Conservation (phyloP, 1,284 basidiomycete species). For the Microbotryum intermedium region DNA sequence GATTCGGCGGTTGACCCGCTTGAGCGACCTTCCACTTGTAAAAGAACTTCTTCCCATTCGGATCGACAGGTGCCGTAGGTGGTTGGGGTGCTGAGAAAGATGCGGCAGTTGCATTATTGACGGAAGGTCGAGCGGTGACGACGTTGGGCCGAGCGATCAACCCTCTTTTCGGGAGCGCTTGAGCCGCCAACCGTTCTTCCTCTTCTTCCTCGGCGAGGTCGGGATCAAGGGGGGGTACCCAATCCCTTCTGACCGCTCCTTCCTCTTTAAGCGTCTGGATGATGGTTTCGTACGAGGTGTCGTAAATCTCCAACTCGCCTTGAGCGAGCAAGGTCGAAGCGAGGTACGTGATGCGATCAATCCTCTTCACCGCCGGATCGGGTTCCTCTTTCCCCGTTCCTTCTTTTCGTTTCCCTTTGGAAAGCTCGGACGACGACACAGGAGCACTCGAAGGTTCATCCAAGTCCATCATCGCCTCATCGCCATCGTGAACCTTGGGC, state of each 20-base stretch:
- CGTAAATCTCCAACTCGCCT: constrained; percentile 73
- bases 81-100: not conserved
- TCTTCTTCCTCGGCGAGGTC: constrained; percentile 29
- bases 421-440: not conserved
- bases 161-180: not conserved
- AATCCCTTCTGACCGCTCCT: constrained; percentile 56
- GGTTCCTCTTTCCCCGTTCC: not conserved
- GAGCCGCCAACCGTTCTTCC: not conserved
- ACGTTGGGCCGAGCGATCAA: constrained; percentile 3
- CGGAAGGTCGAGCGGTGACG: constrained; percentile 14
- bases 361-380: constrained; percentile 40
- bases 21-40: constrained; percentile 59
- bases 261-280: constrained; percentile 62
- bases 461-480: constrained; percentile 26
- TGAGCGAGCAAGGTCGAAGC: constrained; percentile 67
- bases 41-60: constrained; percentile 46
- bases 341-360: constrained; percentile 67
- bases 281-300: constrained; percentile 69
- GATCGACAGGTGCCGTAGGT: not conserved
- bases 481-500: constrained; percentile 38
- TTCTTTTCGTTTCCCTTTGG: not conserved
- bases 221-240: constrained; percentile 64
- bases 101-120: not conserved
- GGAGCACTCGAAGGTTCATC: constrained; percentile 8
- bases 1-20: constrained; percentile 40